Base-by-base conservation (phyloP, 1,284 basidiomycete species). In the Flammula alnicola region DNA sequence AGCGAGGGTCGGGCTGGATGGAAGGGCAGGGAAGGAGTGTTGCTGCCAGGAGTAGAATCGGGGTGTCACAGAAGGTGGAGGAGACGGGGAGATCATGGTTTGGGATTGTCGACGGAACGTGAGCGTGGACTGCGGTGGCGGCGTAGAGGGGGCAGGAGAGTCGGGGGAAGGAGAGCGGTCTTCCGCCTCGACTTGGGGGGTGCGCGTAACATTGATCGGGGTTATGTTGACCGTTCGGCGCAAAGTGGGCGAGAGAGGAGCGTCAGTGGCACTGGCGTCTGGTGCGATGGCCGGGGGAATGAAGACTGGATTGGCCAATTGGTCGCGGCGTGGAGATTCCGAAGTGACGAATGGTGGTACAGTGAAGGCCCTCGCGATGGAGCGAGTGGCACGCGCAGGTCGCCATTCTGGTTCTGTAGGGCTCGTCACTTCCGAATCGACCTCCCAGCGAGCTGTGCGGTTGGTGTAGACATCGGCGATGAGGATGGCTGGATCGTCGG, bases 31-130 rank as follows among this genome's bases (percentile, higher is more conserved):
- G 50, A 64, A 62, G 38, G 61, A 54, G 30, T 61, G 59, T 12
- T 60, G 58, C 64, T 70, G 72, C 51, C 69, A 71, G 8, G 61
- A 61, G 48, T 82, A 78, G 32, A 78, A 60, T 43, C 74, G 73
- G 5, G 79, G 78, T 1, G 78, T 74, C 38, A 72, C 71, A 3
- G 72, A 63, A 3, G 76, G 75, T 4, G 76, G 69, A 10, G 79
- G 77, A 6, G 79, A 80, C 38, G 78, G 75, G 20, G 75, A 64
- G 17, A 73, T 19, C 32, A 73, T 54, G 10, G 61, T 49, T 45
- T 66, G 58, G 46, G 59, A 51, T 25, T 66, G 57, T 54, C 52
- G 46, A 36, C 54, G 53, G 17, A 59, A 55, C 40, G 66, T 63
- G 31, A 44, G 45, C 23, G 44, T 43, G 26, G 42, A 45, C 25